Percentiles rank a stretch among this genome's conserved stretches.
phyloP scores from a whole-genome alignment of 2,329 filamentous ascomycete species.

The Exophiala lecanii-corni region DNA sequence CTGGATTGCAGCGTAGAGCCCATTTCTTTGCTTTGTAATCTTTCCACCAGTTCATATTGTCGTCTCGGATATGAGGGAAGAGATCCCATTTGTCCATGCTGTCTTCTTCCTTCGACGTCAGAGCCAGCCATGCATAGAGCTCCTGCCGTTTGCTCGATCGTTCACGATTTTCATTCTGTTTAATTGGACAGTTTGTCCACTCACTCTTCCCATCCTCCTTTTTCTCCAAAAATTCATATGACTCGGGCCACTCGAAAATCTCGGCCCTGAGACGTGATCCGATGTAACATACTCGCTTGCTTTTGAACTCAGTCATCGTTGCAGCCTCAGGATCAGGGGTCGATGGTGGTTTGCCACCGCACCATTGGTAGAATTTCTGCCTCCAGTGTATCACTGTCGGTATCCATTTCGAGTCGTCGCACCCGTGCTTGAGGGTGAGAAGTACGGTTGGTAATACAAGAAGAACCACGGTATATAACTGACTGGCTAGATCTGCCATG shows the following conservation, averaged over 20 bases:
- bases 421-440: constrained; percentile 12
- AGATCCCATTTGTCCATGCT: constrained; percentile 24
- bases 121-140: constrained; percentile 22
- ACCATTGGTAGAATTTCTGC: background rate
- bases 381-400: constrained; percentile 7
- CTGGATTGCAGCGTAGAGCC: constrained; percentile 4
- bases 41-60: constrained; percentile 14
- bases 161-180: background rate
- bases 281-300: constrained; percentile 13
- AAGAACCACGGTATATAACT: constrained; percentile 19
- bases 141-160: constrained; percentile 17
- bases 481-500: constrained; percentile 16
- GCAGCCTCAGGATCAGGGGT: constrained; percentile 2
- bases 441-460: constrained; percentile 19
- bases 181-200: constrained; percentile 3
- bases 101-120: constrained; percentile 15
- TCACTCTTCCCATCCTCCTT: background rate
- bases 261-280: constrained; percentile 19
- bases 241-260: constrained; percentile 19
- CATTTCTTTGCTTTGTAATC: constrained; percentile 16
- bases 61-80: constrained; percentile 16
- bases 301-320: constrained; percentile 3
- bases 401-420: constrained; percentile 20
- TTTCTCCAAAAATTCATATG: constrained; percentile 12
- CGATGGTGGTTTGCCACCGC: background rate